phyloP scores from a whole-genome alignment of 2,329 filamentous ascomycete species.

The Colletotrichum lupini region DNA sequence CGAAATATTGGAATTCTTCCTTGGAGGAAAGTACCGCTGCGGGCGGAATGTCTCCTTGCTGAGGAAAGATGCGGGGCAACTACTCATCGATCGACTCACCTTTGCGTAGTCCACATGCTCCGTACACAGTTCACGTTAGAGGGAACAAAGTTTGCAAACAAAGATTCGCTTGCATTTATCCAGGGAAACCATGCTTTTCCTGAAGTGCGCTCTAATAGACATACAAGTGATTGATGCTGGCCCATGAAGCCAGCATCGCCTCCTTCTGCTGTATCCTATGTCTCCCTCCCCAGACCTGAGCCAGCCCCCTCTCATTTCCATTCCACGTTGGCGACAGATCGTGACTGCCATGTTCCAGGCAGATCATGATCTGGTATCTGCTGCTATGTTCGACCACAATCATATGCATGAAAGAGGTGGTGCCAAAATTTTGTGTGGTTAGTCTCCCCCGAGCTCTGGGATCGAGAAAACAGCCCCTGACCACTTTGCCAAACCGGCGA shows the following conservation, averaged over 20 bases:
- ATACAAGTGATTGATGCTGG: constrained; percentile 27
- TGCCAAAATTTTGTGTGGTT: constrained; percentile 30
- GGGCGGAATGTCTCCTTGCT: too few relatives aligned
- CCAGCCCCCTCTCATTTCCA: constrained; percentile 17
- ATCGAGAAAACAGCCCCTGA: constrained; percentile 29
- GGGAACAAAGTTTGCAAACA: not conserved
- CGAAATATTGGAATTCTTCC: too few relatives aligned
- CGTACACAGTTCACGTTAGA: not conserved
- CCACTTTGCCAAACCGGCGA: constrained; percentile 31
- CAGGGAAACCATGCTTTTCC: constrained; percentile 26
- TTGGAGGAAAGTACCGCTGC: too few relatives aligned
- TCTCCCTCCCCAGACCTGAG: not conserved
- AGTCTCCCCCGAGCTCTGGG: constrained; percentile 26
- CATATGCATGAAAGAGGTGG: constrained; percentile 32
- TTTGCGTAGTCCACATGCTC: not conserved
- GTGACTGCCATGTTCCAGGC: constrained; percentile 30
- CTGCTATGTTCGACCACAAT: constrained; percentile 35
- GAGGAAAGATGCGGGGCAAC: too few relatives aligned
- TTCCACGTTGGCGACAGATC: constrained; percentile 33
- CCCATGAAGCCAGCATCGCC: constrained; percentile 9
- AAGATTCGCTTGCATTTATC: constrained; percentile 30
- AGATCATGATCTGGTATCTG: constrained; percentile 32
- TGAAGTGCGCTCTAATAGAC: constrained; percentile 33
- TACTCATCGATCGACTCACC: too few relatives aligned
- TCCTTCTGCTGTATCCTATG: constrained; percentile 8